A percentile compares a stretch with the other conserved stretches of the same genome.
phyloP scores from a whole-genome alignment of 495 filamentous ascomycete species.

The Bombardia bombarda region DNA sequence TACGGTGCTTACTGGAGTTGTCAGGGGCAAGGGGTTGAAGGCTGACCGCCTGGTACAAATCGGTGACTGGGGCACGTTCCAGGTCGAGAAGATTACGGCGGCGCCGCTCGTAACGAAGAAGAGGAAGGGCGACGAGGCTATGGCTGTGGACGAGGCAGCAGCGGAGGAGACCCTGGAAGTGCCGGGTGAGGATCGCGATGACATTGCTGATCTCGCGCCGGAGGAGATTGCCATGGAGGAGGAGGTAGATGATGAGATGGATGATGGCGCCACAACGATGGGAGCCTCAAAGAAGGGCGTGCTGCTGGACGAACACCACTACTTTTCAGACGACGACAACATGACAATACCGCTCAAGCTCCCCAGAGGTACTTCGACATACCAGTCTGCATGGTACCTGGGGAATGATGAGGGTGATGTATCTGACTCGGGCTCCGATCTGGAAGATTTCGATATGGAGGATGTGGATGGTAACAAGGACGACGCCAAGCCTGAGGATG shows the following conservation, averaged over 20 bases:
- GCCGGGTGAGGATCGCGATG: constrained; percentile 72
- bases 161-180: constrained; percentile 49
- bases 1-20: constrained; percentile 74
- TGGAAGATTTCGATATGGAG: constrained; percentile 65
- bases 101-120: constrained; percentile 50
- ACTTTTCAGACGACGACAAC: constrained; percentile 87
- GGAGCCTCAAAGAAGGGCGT: constrained; percentile 60
- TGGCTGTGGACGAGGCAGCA: constrained; percentile 55
- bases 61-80: constrained; percentile 91
- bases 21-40: constrained; percentile 81
- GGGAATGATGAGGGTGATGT: constrained; percentile 50
- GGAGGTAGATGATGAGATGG: constrained; percentile 47
- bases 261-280: constrained; percentile 47
- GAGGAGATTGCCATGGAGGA: constrained; percentile 77
- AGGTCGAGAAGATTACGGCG: constrained; percentile 78
- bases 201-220: constrained; percentile 67
- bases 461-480: constrained; percentile 50
- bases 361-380: constrained; percentile 84
- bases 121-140: constrained; percentile 55
- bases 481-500: constrained; percentile 57
- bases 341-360: constrained; percentile 56
- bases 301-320: constrained; percentile 91
- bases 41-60: constrained; percentile 84
- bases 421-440: constrained; percentile 78
- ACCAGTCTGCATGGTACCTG: constrained; percentile 90